Evolutionary conservation across 2,329 filamentous ascomycete genomes (phyloP), one percentile per base, ranked within the genome.

Genomic region (Colletotrichum sp.): DNA sequence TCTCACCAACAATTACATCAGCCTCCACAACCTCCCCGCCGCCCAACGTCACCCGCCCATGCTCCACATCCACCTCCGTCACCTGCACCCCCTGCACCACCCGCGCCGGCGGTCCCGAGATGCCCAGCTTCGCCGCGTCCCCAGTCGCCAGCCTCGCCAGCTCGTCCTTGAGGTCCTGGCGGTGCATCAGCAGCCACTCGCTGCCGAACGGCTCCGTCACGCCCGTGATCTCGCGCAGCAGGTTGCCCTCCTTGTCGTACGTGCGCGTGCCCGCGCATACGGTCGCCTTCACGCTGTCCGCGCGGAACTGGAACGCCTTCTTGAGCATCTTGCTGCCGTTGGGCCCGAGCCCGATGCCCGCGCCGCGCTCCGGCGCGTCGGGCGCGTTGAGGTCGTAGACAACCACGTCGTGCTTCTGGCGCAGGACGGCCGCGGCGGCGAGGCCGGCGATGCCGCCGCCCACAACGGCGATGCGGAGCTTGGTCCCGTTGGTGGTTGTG

Each of bases 321-420:
- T 63, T 67, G 16, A 75, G 73, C 73, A 75, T 75, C 69, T 59
- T 69, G 32, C 63, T 75, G 8, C 73, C 73, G 69, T 75, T 75
- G 8, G 69, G 73, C 1, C 73, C 73, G 13, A 75, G 63, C 18
- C 63, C 73, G 63, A 75, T 48, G n/a, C 73, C 73, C 6, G 63
- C 69, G 26, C 73, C 69, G 8, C 73, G 63, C 18, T 75, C 73
- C 4, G 63, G 73, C 9, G 69, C 73, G 43, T 61, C 48, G 9
- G 32, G 26, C n/a, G 73, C n/a, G 18, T 75, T 69, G 34, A 69
- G 69, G 21, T 75, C 69, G 63, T 69, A 73, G 18, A 75, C 69
- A 3, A 38, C 48, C 13, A 73, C 73, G 21, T 75, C 63, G 34
- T 75, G 73, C 7, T 48, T 59, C 36, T 75, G 73, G 10, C 73